phyloP scores from a whole-genome alignment of 2,329 filamentous ascomycete genomes.

The Colletotrichum salicis region DNA sequence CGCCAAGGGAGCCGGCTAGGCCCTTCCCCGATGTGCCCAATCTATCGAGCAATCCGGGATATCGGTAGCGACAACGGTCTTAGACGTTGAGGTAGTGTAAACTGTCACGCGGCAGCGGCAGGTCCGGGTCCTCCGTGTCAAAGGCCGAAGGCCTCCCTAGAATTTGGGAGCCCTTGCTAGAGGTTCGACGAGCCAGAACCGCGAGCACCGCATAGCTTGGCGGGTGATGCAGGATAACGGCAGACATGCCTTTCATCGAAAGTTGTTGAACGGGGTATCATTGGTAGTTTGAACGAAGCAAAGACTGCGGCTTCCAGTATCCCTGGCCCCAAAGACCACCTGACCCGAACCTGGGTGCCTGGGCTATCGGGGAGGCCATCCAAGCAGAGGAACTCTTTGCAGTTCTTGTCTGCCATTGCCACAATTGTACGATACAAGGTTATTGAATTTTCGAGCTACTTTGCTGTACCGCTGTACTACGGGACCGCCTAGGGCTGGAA shows the following conservation, averaged over 20 bases:
- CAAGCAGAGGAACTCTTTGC: not conserved
- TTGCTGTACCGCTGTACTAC: too few species aligned
- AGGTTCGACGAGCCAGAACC: not conserved
- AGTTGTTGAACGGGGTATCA: not conserved
- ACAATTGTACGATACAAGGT: constrained; percentile 12
- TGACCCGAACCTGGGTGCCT: not conserved
- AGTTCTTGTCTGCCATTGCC: constrained; percentile 7
- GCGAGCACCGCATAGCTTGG: not conserved
- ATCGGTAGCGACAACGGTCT: not conserved
- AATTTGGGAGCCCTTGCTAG: not conserved
- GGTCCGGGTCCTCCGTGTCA: not conserved
- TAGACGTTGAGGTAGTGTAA: not conserved
- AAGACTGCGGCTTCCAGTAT: not conserved
- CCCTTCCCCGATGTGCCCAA: too few species aligned
- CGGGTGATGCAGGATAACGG: not conserved
- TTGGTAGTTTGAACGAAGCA: constrained; percentile 18
- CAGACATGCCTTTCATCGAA: not conserved
- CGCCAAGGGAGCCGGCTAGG: not conserved
- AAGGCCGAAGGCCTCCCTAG: not conserved
- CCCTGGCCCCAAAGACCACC: not conserved
- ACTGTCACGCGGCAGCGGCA: not conserved
- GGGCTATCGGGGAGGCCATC: not conserved
- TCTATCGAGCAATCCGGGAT: not conserved
- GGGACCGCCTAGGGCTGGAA: not conserved
- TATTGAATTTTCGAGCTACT: not conserved